phyloP scores from a whole-genome alignment of 805 yeast genomes.

The Candida nitratophila region DNA sequence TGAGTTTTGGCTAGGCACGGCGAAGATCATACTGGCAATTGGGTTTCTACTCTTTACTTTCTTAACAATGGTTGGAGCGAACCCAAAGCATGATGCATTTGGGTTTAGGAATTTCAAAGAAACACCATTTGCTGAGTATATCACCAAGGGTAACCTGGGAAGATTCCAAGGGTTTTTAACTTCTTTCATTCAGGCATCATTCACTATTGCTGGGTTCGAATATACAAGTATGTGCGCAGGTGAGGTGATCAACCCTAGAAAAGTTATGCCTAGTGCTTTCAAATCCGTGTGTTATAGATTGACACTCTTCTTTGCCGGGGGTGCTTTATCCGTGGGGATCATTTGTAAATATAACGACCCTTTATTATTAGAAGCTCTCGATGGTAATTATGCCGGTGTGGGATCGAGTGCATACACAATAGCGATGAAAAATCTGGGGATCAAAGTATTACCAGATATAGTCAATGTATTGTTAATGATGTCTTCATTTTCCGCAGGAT shows the following conservation, averaged over 20 bases:
- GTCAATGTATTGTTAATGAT: constrained; percentile 70
- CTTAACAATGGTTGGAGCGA: constrained; percentile 76
- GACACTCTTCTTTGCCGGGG: constrained; percentile 38
- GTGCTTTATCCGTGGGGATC: constrained; percentile 41
- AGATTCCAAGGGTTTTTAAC: constrained; percentile 37
- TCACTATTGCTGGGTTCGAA: constrained; percentile 62
- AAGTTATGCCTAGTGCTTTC: constrained; percentile 37
- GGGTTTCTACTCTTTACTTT: constrained; percentile 32
- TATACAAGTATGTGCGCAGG: constrained; percentile 40
- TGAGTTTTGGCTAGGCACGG: constrained; percentile 33
- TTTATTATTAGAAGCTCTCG: constrained; percentile 24
- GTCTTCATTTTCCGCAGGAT: constrained; percentile 77
- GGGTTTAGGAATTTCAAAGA: constrained; percentile 52
- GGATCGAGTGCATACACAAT: constrained; percentile 70
- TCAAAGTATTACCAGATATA: constrained; percentile 61
- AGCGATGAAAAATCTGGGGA: constrained; percentile 63
- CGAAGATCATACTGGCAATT: constrained; percentile 30
- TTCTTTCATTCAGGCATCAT: constrained; percentile 59
- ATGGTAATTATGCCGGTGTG: constrained; percentile 33
- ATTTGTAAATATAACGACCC: constrained; percentile 37
- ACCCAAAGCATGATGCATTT: constrained; percentile 56
- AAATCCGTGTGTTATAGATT: constrained; percentile 38
- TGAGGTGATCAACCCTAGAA: constrained; percentile 38
- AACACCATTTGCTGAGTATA: constrained; percentile 26
- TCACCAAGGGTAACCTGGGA: constrained; percentile 31